phyloP scores from a whole-genome alignment of 139 green algal genomes.

The Chlamydomonas incerta region DNA sequence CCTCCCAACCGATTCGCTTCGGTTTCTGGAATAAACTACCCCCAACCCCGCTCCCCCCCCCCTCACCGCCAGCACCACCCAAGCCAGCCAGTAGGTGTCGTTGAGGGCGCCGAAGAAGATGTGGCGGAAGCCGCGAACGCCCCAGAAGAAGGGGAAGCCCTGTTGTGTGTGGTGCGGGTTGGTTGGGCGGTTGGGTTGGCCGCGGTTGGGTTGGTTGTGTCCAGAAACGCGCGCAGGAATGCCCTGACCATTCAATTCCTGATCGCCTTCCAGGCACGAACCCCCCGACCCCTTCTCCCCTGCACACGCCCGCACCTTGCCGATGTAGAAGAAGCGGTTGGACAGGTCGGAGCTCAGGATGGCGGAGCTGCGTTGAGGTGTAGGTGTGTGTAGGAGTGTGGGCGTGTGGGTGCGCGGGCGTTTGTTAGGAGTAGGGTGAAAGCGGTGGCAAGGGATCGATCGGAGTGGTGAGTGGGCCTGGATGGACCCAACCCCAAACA shows the following conservation, averaged over 20 bases:
- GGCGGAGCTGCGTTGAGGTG: not conserved
- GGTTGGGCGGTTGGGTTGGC: too few relatives aligned
- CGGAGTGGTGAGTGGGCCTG: too few relatives aligned
- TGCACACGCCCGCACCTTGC: conserved; percentile 7
- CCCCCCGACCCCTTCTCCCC: not conserved
- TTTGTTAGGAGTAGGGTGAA: too few relatives aligned
- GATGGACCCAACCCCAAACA: too few relatives aligned
- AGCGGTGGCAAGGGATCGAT: too few relatives aligned
- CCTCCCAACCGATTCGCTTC: too few relatives aligned
- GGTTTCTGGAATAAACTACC: too few relatives aligned
- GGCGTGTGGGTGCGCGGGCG: too few relatives aligned
- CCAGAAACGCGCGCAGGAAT: not conserved
- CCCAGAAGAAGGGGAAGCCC: conserved; percentile 45
- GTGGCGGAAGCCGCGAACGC: conserved; percentile 39
- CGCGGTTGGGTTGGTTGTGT: not conserved
- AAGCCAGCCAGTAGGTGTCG: conserved; percentile 23
- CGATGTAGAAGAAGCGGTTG: conserved; percentile 42
- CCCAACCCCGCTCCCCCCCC: too few relatives aligned
- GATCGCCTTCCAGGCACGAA: too few relatives aligned
- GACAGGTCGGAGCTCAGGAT: conserved; percentile 7
- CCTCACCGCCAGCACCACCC: conserved; percentile 30
- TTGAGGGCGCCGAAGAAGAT: conserved; percentile 33
- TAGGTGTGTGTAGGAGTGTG: too few relatives aligned
- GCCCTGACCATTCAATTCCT: not conserved
- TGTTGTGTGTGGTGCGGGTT: too few relatives aligned